Base-by-base conservation (phyloP, 768 basidiomycete genomes). In the Phlegmacium glaucopus region DNA sequence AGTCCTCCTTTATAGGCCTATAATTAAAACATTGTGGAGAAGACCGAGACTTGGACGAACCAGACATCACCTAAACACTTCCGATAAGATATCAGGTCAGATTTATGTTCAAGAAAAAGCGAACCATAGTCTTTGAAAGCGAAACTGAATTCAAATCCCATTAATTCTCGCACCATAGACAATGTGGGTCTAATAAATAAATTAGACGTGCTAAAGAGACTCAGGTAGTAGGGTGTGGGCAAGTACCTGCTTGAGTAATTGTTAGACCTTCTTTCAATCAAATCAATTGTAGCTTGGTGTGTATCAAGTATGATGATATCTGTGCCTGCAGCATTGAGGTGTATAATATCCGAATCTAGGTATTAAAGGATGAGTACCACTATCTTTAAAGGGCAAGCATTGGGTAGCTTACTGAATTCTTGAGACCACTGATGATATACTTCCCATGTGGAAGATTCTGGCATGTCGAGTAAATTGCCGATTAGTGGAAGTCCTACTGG, bases 251-350 rank as follows among this genome's bases (percentile, higher is more conserved):
- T 65, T 2, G 69, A 76, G 54, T 76, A 75, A 11, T 70, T 67
- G 16, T 60, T 46, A 6, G 69, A 71, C 13, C 69, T 56, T 44
- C 64, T 71, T 39, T 76, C 74, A 44, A 78, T 59, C 12, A 77
- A 61, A 10, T 76, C 75, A 9, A 53, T 49, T 4, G 67, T 67
- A 1, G 70, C 66, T 29, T 72, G 60, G 7, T 63, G 42, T 2
- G 69, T 64, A 45, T 72, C 71, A 35, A 77, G 50, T 13, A 66
- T n/a, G n/a, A n/a, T n/a, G n/a, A n/a, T n/a, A n/a, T n/a, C n/a
- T n/a, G n/a, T n/a, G n/a, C n/a, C n/a, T 52, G 29, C 57, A 18
- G 59, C 52, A 36, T 61, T 48, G n/a, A 66, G 52, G 43, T 64
- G 56, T 4, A 69, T 48, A 17, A 67, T 61, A 38, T 66, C 63